Percentiles rank a stretch among this genome's conserved stretches.
Evolutionary conservation across 257 asterid genomes (phyloP).

Genomic region (Solanum tarijense): DNA sequence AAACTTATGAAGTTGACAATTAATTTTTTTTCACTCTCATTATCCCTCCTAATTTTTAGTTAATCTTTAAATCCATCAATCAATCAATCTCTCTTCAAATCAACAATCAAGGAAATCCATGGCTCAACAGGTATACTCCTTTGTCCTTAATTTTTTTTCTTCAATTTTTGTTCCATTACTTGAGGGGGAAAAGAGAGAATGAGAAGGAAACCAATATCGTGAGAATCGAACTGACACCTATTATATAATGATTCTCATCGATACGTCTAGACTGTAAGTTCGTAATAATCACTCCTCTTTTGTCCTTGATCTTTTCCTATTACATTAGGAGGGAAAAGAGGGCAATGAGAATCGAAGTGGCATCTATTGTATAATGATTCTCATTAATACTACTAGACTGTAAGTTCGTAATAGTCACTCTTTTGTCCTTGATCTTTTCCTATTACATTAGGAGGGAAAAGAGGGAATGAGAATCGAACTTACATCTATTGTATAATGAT

Average conservation of each 20-base stretch:
- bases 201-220: neutral
- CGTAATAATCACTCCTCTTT: neutral
- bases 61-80: neutral
- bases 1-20: constrained; percentile 3
- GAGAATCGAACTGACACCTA: neutral
- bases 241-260: neutral
- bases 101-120: constrained; percentile 4
- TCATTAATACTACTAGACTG: neutral
- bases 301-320: neutral
- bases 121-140: constrained; percentile 35
- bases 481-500: neutral
- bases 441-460: neutral
- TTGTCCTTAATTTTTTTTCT: neutral
- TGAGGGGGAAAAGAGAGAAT: neutral
- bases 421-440: neutral
- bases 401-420: neutral
- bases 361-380: neutral
- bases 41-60: neutral
- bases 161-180: neutral
- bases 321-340: too few species aligned
- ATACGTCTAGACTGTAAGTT: neutral
- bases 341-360: neutral
- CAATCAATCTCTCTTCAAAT: neutral
- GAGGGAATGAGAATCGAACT: neutral
- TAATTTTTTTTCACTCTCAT: neutral